Evolutionary conservation across 176 grass and related monocot species (phyloP), one percentile per base, ranked within the genome.

Genomic region (Eleusine coracana): DNA sequence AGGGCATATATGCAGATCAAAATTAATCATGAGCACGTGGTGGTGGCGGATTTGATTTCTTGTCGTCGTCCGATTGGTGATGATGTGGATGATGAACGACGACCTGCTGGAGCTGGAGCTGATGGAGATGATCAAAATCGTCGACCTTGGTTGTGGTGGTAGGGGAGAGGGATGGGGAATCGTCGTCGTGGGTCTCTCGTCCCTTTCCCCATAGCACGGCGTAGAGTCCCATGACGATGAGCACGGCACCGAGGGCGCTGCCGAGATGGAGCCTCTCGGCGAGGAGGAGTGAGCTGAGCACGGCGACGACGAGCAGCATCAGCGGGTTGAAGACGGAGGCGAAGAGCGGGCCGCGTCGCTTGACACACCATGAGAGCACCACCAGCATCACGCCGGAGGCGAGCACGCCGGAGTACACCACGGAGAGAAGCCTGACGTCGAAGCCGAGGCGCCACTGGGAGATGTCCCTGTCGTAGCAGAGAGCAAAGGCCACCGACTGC

Each of bases 301-400:
- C 31, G 2, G 93, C 92, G 4, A 96, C 96, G 3, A 96, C 70
- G 1, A 99, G 48, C 18, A 96, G 89, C 83, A 92, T 92, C 7
- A 99, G 73, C 69, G 96, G 96, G 76, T 88, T 98, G 79, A 98
- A 98, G 8, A 90, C 77, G 29, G 92, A 98, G 7, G 89, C 93
- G 85, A 93, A 99, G 3, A 96, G 65, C 0, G 96, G 96, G 0
- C 96, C 96, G 3, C 86, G 86, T 11, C 88, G 86, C 73, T 74
- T 88, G 15, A 99, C 92, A 89, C 96, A 98, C 96, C 96, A 98
- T 10, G 87, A 82, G 4, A 96, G 71, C 31, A 96, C 83, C 5
- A 85, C 87, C 15, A 99, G 85, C 76, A 88, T 91, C 16, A 92
- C 66, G 0, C 87, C 96, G 0, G 96, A 93, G 4, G 84, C 87